Evolutionary conservation across 192 early-diverging fungal genomes (phyloP).

Genomic region (Umbelopsis sp.): DNA sequence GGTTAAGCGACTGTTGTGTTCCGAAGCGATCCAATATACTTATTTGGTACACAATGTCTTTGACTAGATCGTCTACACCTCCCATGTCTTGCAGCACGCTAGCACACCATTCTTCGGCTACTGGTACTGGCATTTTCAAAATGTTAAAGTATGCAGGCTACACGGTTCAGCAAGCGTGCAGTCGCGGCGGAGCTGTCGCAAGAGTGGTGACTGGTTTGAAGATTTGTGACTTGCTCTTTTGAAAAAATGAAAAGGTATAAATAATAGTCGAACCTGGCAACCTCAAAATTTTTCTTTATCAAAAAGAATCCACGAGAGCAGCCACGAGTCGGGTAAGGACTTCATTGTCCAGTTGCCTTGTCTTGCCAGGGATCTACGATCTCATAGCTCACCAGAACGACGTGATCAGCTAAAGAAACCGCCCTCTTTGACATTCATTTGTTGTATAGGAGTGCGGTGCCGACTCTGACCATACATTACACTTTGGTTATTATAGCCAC

Average conservation of each 20-base stretch:
- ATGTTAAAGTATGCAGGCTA: not conserved
- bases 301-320: constrained; percentile 21
- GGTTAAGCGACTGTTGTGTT: not conserved
- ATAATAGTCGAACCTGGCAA: not conserved
- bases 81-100: constrained; percentile 3
- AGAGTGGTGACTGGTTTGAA: no score
- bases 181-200: no score
- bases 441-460: constrained; percentile 2
- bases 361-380: constrained; percentile 21
- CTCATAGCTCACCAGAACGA: constrained; percentile 8
- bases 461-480: constrained; percentile 12
- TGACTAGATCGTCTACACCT: not conserved
- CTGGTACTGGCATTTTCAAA: not conserved
- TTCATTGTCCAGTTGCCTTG: constrained; percentile 11
- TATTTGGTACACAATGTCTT: not conserved
- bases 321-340: constrained; percentile 20
- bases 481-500: not conserved
- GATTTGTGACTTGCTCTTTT: no score
- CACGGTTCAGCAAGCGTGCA: no score
- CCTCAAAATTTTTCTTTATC: constrained; percentile 21
- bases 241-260: no score
- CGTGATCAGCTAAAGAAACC: constrained; percentile 17
- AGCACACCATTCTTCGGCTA: not conserved
- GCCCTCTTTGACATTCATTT: constrained; percentile 17
- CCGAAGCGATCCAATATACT: not conserved